These are phyloP conservation scores for Apiotrichum laibachii DNA, from an alignment of 1,284 basidiomycete species.

Conservation along the genomic window DNA sequence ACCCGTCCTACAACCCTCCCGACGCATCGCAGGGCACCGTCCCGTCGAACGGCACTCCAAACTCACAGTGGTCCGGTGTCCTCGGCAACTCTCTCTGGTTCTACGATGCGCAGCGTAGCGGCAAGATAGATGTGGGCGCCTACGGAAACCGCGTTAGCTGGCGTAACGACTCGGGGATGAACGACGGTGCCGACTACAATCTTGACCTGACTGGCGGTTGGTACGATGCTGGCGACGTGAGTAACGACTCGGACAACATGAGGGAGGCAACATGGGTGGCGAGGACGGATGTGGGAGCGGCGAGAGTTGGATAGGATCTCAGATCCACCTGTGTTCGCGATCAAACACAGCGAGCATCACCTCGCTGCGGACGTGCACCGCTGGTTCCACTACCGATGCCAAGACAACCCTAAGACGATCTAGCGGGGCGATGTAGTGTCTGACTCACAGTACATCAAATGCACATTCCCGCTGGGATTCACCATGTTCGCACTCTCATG, in stretches of 20 bases:
- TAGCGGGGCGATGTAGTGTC: background rate
- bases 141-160: conserved; percentile 71
- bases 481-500: conserved; percentile 79
- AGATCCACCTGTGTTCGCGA: too few relatives aligned
- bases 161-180: conserved; percentile 74
- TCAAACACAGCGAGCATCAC: too few relatives aligned
- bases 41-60: conserved; percentile 58
- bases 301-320: background rate
- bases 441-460: conserved; percentile 66
- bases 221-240: conserved; percentile 71
- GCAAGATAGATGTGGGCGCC: conserved; percentile 59
- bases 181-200: conserved; percentile 71
- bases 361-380: too few relatives aligned
- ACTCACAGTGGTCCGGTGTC: conserved; percentile 74
- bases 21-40: conserved; percentile 58
- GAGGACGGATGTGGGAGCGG: background rate
- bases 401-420: too few relatives aligned
- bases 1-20: conserved; percentile 54
- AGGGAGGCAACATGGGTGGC: background rate
- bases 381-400: too few relatives aligned
- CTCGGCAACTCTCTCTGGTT: conserved; percentile 80
- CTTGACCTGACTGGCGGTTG: conserved; percentile 81
- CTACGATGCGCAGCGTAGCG: conserved; percentile 86
- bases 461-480: conserved; percentile 74
- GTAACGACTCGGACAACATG: conserved; percentile 7